phyloP scores from a whole-genome alignment of 805 yeast species.

The Starmerella apicola region DNA sequence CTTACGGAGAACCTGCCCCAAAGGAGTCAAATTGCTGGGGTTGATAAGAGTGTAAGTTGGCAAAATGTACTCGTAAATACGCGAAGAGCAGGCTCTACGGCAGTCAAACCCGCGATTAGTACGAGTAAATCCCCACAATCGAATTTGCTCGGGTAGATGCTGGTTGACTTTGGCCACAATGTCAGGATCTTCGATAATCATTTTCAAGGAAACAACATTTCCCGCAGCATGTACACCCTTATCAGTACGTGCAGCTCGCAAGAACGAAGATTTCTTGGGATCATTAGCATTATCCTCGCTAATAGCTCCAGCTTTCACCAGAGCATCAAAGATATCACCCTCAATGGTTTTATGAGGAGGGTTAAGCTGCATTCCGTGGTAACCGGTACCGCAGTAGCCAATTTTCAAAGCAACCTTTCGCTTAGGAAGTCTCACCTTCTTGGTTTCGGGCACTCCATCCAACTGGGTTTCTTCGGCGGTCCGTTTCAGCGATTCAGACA shows the following conservation, averaged over 20 bases:
- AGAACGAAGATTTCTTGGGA: slow-evolving; percentile 73
- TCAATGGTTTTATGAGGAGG: slow-evolving; percentile 84
- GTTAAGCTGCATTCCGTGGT: slow-evolving; percentile 90
- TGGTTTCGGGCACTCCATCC: slow-evolving; percentile 1
- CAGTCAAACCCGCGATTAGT: slow-evolving; percentile 88
- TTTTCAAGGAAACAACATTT: slow-evolving; percentile 69
- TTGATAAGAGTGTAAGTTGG: slow-evolving; percentile 86
- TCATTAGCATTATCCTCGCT: slow-evolving; percentile 79
- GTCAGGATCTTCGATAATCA: slow-evolving; percentile 72
- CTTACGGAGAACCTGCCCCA: slow-evolving; percentile 37
- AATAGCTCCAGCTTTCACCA: slow-evolving; percentile 77
- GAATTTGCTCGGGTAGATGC: slow-evolving; percentile 67
- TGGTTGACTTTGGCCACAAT: slow-evolving; percentile 62
- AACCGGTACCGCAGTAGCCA: slow-evolving; percentile 94
- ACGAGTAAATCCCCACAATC: slow-evolving; percentile 87
- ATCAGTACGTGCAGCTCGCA: slow-evolving; percentile 56
- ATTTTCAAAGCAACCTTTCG: slow-evolving; percentile 79
- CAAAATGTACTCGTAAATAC: slow-evolving; percentile 84
- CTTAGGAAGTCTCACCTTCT: slow-evolving; percentile 38
- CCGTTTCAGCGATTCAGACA: slow-evolving; percentile 9
- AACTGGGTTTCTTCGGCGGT: slow-evolving; percentile 7
- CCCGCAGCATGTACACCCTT: slow-evolving; percentile 98
- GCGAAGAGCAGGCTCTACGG: slow-evolving; percentile 88
- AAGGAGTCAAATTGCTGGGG: slow-evolving; percentile 65
- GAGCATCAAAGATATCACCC: slow-evolving; percentile 73